Evolutionary conservation across 148 eudicot genomes (phyloP).

Genomic region (Heliamphora exappendiculata): DNA sequence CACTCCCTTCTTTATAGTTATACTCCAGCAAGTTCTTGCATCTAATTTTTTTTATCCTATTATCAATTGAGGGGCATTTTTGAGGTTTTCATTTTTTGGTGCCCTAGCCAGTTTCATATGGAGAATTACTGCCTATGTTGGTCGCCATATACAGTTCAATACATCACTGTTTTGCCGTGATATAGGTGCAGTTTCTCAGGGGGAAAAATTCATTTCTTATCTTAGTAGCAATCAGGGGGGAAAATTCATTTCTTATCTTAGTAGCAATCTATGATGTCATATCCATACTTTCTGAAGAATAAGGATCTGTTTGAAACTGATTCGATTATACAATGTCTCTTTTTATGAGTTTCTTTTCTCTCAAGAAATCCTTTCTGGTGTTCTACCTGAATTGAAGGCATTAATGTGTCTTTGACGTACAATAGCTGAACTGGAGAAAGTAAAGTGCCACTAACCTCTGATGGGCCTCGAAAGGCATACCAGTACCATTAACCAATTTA

Average conservation of each 20-base stretch:
- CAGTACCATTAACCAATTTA: no score
- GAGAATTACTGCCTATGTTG: not conserved
- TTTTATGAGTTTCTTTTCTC: no score
- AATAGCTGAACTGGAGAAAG: no score
- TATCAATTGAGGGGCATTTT: not conserved
- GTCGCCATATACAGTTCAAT: no score
- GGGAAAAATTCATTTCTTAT: not conserved
- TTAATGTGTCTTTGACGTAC: no score
- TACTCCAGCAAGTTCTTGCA: not conserved
- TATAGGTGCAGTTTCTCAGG: not conserved
- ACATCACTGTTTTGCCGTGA: not conserved
- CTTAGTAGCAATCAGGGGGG: not conserved
- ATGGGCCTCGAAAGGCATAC: no score
- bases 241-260: not conserved
- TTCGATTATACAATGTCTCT: no score
- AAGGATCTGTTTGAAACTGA: no score
- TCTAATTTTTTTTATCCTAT: not conserved
- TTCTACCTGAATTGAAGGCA: no score
- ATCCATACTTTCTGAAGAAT: not conserved
- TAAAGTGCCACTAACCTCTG: no score
- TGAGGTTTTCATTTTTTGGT: not conserved
- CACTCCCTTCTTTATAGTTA: not conserved
- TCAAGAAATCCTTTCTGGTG: no score
- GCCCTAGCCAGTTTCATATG: no score
- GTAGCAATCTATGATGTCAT: not conserved